Percentiles rank a stretch among this genome's conserved stretches.
Evolutionary conservation across 164 flowering plant genomes (phyloP).

Genomic region (Annona squamosa): DNA sequence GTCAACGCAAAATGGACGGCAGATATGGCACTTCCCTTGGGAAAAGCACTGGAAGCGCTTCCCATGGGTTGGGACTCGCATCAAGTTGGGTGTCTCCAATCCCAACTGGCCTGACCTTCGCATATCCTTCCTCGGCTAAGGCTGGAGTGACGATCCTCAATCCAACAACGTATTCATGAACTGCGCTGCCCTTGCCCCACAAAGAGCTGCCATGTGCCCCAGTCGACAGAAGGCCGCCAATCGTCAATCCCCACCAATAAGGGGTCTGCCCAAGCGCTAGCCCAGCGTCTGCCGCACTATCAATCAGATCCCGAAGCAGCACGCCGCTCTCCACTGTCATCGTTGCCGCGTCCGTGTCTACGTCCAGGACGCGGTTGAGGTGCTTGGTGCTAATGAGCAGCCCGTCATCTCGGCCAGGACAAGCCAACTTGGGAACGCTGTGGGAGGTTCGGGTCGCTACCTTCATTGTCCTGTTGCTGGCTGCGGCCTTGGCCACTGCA

Average conservation of each 20-base stretch:
- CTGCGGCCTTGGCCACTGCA: slow-evolving; percentile 43
- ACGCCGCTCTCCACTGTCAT: slow-evolving; percentile 59
- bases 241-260: slow-evolving; percentile 82
- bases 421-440: slow-evolving; percentile 61
- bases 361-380: slow-evolving; percentile 26
- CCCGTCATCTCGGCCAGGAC: slow-evolving; percentile 51
- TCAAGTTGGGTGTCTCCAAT: slow-evolving; percentile 30
- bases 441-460: slow-evolving; percentile 51
- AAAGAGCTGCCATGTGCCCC: slow-evolving; percentile 83
- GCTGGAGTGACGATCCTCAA: slow-evolving; percentile 49
- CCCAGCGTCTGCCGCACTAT: slow-evolving; percentile 43
- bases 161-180: slow-evolving; percentile 52
- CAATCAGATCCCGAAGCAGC: slow-evolving; percentile 43
- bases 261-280: slow-evolving; percentile 63
- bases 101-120: slow-evolving; percentile 29
- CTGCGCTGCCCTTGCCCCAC: slow-evolving; percentile 60
- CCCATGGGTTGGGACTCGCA: too few relatives aligned
- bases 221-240: slow-evolving; percentile 59
- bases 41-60: too few relatives aligned
- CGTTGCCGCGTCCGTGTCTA: slow-evolving; percentile 28
- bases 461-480: slow-evolving; percentile 38
- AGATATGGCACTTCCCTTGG: too few relatives aligned
- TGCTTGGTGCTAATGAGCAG: slow-evolving; percentile 53
- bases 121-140: slow-evolving; percentile 40
- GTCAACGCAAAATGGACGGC: too few relatives aligned